Evolutionary conservation across 1,284 basidiomycete species (phyloP), one percentile per base, ranked within the genome.

Genomic region (Pseudozyma sp.): DNA sequence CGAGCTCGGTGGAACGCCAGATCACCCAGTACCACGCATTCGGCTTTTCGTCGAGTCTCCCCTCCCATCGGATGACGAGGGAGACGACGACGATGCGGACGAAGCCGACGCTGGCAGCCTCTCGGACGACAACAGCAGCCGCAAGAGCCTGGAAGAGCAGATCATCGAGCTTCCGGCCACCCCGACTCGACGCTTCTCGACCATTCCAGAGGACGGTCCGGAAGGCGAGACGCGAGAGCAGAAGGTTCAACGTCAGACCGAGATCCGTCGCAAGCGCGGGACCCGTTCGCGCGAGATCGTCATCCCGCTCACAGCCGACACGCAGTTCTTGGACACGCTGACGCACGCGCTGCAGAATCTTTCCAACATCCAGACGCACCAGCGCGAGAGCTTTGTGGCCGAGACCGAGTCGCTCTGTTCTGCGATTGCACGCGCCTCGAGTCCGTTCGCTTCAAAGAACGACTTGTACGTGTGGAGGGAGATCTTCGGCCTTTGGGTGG

Each of bases 391-490:
- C 17, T 95, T 97, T 83, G 87, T 88, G 6, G 79, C 86, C 14
- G 87, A 90, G 7, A 89, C 97, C 8, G 75, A 87, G 17, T 79
- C 85, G 0, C 88, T 97, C 3, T 90, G 92, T 34, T 79, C 39
- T 88, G 90, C 83, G 84, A 87, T 60, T 81, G 88, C 37, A 8
- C 74, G 80, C 13, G 85, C 80, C 9, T 73, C 82, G 9, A 78
- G 74, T 43, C 82, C 82, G 0, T 78, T 70, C 31, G 74, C 78
- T 1, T 51, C 72, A 19, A 87, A 88, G 75, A 87, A 88, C 24
- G 95, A 98, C 79, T 85, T 98, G n/a, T 94, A 94, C 80, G 89
- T 90, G 4, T 97, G 95, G 95, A 87, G 95, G 34, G 90, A 94
- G 84, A 92, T 97, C 35, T 97, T 98, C 81, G 89, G 90, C 51